Conservation (phyloP, 2,329 filamentous ascomycete genomes). For the Diaporthe nobilis region DNA sequence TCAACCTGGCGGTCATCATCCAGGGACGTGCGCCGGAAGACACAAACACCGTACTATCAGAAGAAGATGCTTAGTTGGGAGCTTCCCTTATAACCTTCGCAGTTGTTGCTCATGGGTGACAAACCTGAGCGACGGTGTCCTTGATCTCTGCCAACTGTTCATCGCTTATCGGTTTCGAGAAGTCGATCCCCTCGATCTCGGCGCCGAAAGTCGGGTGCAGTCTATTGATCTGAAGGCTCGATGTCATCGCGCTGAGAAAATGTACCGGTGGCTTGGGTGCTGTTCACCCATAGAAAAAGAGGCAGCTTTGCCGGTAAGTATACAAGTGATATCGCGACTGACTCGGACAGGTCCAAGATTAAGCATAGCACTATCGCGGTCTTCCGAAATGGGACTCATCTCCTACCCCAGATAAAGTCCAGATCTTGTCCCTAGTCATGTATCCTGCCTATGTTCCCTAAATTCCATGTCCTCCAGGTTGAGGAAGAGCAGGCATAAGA, state of each 20-base stretch:
- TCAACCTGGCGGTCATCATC: slow-evolving; percentile 33
- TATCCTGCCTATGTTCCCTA: too few relatives aligned
- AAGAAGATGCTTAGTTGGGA: neutral
- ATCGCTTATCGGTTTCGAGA: slow-evolving; percentile 27
- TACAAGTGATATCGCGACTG: neutral
- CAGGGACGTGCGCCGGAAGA: slow-evolving; percentile 34
- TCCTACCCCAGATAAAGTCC: neutral
- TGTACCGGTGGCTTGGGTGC: neutral
- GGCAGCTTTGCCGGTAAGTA: neutral
- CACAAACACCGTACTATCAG: slow-evolving; percentile 37
- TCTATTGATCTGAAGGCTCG: slow-evolving; percentile 4
- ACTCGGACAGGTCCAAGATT: neutral
- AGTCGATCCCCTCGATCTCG: slow-evolving; percentile 30
- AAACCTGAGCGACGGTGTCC: slow-evolving; percentile 9
- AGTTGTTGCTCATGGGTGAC: neutral
- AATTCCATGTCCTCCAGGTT: too few relatives aligned
- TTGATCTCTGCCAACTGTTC: slow-evolving; percentile 27
- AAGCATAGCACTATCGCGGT: slow-evolving; percentile 3
- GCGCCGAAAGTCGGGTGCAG: slow-evolving; percentile 35
- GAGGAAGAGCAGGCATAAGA: too few relatives aligned
- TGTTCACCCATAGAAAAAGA: neutral
- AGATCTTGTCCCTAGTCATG: slow-evolving; percentile 15
- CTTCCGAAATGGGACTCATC: neutral
- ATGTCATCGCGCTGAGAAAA: neutral
- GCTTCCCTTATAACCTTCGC: too few relatives aligned